Conservation (phyloP, 148 eudicot genomes). For the Rhododendron ferrugineum region DNA sequence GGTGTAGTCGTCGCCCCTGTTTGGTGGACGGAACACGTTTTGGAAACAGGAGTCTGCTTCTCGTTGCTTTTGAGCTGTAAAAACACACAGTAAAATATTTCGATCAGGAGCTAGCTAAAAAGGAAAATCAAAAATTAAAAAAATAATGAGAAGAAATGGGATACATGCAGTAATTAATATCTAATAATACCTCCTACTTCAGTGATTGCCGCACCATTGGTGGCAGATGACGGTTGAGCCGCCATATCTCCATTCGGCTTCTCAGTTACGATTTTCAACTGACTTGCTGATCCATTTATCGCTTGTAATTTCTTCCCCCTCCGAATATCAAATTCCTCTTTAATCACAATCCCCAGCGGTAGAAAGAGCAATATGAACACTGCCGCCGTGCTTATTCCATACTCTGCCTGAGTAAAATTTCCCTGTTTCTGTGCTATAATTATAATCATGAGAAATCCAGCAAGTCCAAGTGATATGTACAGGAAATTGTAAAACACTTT, state of each 20-base stretch:
- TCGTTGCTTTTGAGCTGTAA: background rate
- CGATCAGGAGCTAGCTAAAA: background rate
- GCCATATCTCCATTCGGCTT: background rate
- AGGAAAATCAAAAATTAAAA: background rate
- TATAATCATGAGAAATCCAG: constrained; percentile 31
- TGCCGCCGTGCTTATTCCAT: constrained; percentile 11
- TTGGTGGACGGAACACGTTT: constrained; percentile 28
- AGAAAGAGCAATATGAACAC: constrained; percentile 22
- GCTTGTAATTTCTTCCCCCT: constrained; percentile 11
- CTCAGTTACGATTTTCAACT: constrained; percentile 20
- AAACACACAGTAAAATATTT: background rate
- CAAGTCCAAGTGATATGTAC: constrained; percentile 33
- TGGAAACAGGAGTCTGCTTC: constrained; percentile 25
- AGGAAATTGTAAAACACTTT: constrained; percentile 32
- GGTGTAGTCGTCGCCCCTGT: constrained; percentile 41
- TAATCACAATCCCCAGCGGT: constrained; percentile 23
- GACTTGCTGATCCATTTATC: background rate
- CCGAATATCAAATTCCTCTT: constrained; percentile 21
- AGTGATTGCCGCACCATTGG: background rate
- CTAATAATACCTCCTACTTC: background rate
- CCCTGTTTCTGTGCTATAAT: constrained; percentile 15
- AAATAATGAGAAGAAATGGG: background rate
- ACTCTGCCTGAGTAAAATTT: constrained; percentile 12
- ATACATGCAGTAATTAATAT: background rate
- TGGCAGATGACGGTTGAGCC: background rate